Evolutionary conservation across 2,329 filamentous ascomycete species (phyloP).

Genomic region (Coleophoma crateriformis): DNA sequence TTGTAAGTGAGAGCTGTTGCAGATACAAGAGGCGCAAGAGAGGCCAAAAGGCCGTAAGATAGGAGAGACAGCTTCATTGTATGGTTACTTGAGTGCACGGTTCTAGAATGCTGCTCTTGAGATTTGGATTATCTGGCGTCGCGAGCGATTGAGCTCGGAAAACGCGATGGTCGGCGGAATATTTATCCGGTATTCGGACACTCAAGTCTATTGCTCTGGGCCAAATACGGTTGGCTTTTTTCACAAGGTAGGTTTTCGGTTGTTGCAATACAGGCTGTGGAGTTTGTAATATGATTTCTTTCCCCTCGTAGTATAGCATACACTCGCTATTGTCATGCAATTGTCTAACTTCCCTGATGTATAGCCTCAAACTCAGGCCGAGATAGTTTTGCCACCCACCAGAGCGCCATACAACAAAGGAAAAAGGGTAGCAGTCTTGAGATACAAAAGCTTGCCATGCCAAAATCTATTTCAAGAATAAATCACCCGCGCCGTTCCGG

Average conservation of each 20-base stretch:
- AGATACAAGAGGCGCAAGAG: slow-evolving; percentile 62
- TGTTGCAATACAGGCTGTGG: too few relatives aligned
- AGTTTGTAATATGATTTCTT: too few relatives aligned
- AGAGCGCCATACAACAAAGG: slow-evolving; percentile 6
- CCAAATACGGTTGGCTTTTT: too few relatives aligned
- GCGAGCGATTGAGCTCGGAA: not conserved
- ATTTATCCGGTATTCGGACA: too few relatives aligned
- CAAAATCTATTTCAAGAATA: slow-evolving; percentile 45
- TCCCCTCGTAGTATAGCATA: too few relatives aligned
- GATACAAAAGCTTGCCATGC: slow-evolving; percentile 7
- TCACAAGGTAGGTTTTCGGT: too few relatives aligned
- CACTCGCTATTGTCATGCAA: not conserved
- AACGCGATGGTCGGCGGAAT: not conserved
- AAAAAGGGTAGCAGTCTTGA: slow-evolving; percentile 1
- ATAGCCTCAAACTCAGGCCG: not conserved
- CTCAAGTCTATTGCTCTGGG: too few relatives aligned
- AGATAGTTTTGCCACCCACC: slow-evolving; percentile 2
- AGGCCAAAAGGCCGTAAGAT: slow-evolving; percentile 65
- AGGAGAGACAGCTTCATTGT: slow-evolving; percentile 62
- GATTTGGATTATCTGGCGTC: slow-evolving; percentile 11
- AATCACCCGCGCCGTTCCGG: slow-evolving; percentile 55
- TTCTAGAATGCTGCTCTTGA: not conserved
- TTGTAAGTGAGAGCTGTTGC: slow-evolving; percentile 95
- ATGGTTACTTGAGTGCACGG: slow-evolving; percentile 5
- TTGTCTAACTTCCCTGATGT: not conserved